These are phyloP conservation scores for Phycomyces blakesleeanus DNA, from an alignment of 192 early-diverging fungal genomes.

Conservation along the genomic window DNA sequence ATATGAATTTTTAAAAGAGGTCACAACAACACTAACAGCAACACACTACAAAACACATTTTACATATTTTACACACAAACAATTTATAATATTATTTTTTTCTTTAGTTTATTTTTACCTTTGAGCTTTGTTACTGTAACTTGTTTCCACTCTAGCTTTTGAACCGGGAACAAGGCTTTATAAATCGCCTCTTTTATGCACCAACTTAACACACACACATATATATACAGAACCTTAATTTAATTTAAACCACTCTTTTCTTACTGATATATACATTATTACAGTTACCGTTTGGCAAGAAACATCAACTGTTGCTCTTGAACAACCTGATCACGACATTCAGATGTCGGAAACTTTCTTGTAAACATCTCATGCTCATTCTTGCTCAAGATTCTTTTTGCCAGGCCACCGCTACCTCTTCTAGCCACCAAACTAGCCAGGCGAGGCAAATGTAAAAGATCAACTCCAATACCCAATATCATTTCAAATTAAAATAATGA, in stretches of 20 bases:
- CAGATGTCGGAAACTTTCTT: neutral
- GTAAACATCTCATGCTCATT: conserved; percentile 37
- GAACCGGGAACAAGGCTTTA: conserved; percentile 65
- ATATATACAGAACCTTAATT: neutral
- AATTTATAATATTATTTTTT: no score
- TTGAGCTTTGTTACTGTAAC: conserved; percentile 50
- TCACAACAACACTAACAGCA: no score
- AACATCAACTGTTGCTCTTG: conserved; percentile 8
- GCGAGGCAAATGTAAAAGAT: conserved; percentile 68
- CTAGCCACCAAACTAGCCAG: conserved; percentile 52
- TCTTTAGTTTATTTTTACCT: conserved; percentile 44
- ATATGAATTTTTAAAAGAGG: no score
- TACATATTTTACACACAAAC: no score
- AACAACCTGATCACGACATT: neutral
- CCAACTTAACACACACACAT: conserved; percentile 46
- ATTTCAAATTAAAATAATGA: conserved; percentile 29
- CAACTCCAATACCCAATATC: conserved; percentile 78
- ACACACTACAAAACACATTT: no score
- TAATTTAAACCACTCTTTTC: neutral
- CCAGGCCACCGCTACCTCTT: conserved; percentile 42
- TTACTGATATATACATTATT: neutral
- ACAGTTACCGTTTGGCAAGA: conserved; percentile 26
- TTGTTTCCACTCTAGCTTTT: conserved; percentile 59
- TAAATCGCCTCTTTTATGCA: conserved; percentile 71
- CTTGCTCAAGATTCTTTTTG: conserved; percentile 54